These are phyloP conservation scores for Eucalyptus erythrocorys DNA, from an alignment of 345 rosid genomes.

Conservation along the genomic window DNA sequence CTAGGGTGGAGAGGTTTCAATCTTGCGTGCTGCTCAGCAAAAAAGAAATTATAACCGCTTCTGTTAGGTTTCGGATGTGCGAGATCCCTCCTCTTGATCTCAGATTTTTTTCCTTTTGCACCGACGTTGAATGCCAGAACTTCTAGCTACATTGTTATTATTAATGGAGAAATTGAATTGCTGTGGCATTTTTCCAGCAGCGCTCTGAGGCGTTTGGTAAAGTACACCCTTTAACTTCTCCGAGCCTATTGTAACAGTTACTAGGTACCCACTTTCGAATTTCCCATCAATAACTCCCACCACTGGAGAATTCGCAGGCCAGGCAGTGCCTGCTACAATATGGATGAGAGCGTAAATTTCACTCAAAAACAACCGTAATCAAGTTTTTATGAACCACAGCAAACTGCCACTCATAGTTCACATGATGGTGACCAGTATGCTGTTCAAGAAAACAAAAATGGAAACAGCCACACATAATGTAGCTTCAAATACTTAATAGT, in stretches of 20 bases:
- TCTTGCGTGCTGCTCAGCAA: slow-evolving; percentile 89
- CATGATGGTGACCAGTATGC: too few relatives aligned
- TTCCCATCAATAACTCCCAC: slow-evolving; percentile 86
- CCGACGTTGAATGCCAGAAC: slow-evolving; percentile 34
- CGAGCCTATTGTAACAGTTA: slow-evolving; percentile 68
- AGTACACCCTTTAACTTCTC: slow-evolving; percentile 81
- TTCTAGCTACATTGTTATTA: slow-evolving; percentile 5
- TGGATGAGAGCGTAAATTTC: not conserved
- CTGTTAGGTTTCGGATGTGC: slow-evolving; percentile 88
- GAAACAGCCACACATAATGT: too few relatives aligned
- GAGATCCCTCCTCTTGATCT: slow-evolving; percentile 90
- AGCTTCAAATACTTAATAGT: too few relatives aligned
- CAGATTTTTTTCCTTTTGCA: slow-evolving; percentile 80
- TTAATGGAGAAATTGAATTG: slow-evolving; percentile 9
- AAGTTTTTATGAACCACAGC: not conserved
- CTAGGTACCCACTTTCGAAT: slow-evolving; percentile 80
- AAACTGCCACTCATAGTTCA: not conserved
- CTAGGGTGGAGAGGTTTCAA: slow-evolving; percentile 91
- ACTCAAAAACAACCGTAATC: not conserved
- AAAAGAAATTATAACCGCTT: slow-evolving; percentile 95
- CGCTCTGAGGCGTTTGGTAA: slow-evolving; percentile 39
- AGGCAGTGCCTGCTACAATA: slow-evolving; percentile 14
- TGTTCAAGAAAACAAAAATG: too few relatives aligned
- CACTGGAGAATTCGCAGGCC: slow-evolving; percentile 40
- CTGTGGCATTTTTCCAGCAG: slow-evolving; percentile 15